Evolutionary conservation across 441 rosid genomes (phyloP).

Genomic region (Erodium moschatum): DNA sequence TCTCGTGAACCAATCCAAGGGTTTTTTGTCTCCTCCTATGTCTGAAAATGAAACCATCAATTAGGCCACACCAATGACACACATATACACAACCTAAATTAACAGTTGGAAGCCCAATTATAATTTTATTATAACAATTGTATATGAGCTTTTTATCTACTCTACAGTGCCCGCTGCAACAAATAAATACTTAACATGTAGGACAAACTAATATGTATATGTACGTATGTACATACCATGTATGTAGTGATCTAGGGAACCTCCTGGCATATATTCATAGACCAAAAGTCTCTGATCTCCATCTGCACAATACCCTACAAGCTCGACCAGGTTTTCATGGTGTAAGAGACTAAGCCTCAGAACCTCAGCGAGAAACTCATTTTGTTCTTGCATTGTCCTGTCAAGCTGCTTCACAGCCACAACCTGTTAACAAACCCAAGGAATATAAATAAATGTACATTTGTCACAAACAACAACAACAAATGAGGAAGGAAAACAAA

Average conservation of each 20-base stretch:
- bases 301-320: constrained; percentile 80
- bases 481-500: not conserved
- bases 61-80: too few relatives aligned
- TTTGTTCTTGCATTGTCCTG: constrained; percentile 54
- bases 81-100: too few relatives aligned
- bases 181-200: too few relatives aligned
- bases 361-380: constrained; percentile 63
- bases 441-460: not conserved
- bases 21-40: constrained; percentile 21
- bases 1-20: constrained; percentile 59
- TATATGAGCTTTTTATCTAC: too few relatives aligned
- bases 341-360: constrained; percentile 37
- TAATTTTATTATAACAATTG: too few relatives aligned
- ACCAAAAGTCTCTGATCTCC: constrained; percentile 94
- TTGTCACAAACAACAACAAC: too few relatives aligned
- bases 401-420: constrained; percentile 91
- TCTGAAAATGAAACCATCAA: constrained; percentile 23
- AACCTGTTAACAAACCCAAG: constrained; percentile 28
- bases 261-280: constrained; percentile 51
- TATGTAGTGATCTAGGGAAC: constrained; percentile 54
- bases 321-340: constrained; percentile 60
- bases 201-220: too few relatives aligned
- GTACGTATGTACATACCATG: not conserved
- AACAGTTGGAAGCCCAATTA: too few relatives aligned
- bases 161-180: too few relatives aligned